These are phyloP conservation scores for Penicillium sp. DNA, from an alignment of 2,329 filamentous ascomycete genomes.

Conservation along the genomic window DNA sequence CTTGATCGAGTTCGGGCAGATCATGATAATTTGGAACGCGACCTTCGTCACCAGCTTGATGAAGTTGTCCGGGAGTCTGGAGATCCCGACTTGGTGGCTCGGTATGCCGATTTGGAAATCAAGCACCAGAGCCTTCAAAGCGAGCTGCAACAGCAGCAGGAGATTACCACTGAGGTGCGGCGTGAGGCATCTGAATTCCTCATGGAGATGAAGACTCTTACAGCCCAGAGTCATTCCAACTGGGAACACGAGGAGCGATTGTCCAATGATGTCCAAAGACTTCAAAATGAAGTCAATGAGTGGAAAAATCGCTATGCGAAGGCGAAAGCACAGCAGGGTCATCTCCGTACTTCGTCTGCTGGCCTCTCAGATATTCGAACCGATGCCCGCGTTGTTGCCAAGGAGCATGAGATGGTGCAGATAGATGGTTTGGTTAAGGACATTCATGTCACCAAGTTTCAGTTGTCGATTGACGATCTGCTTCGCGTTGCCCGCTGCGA, in stretches of 20 bases:
- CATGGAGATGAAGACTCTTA: conserved; percentile 84
- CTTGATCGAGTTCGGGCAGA: conserved; percentile 71
- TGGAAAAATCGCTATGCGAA: conserved; percentile 91
- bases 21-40: conserved; percentile 63
- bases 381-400: conserved; percentile 53
- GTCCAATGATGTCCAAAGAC: conserved; percentile 68
- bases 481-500: conserved; percentile 73
- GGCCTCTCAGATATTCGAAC: conserved; percentile 59
- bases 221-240: conserved; percentile 73
- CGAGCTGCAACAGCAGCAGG: conserved; percentile 71
- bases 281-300: conserved; percentile 81
- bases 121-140: conserved; percentile 68
- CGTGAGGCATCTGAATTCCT: conserved; percentile 81
- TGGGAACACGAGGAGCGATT: conserved; percentile 82
- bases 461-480: conserved; percentile 89
- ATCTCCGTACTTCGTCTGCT: conserved; percentile 76
- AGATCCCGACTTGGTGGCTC: conserved; percentile 61
- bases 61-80: conserved; percentile 29
- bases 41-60: conserved; percentile 65
- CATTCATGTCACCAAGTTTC: conserved; percentile 90
- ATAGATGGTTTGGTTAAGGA: conserved; percentile 82
- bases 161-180: conserved; percentile 82
- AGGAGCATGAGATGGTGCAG: conserved; percentile 71
- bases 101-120: conserved; percentile 57
- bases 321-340: conserved; percentile 82